Conservation (phyloP, 208 protist species). For the Herpetomonas muscarum region DNA sequence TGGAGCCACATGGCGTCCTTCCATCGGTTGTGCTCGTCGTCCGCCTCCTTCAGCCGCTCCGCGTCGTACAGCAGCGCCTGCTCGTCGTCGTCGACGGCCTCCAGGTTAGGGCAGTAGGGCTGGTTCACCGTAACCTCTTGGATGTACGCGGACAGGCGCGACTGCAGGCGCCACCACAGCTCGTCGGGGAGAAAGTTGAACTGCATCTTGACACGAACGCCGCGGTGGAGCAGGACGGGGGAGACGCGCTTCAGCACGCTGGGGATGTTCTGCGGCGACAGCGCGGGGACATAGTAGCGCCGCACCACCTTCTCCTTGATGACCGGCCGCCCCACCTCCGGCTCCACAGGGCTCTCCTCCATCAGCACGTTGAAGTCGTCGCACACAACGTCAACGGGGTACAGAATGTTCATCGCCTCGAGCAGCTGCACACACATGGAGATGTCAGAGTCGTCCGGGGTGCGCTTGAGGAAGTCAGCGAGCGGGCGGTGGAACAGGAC, state of each 20-base stretch:
- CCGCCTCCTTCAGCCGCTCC: slow-evolving; percentile 61
- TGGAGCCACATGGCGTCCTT: slow-evolving; percentile 80
- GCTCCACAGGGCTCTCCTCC: slow-evolving; percentile 64
- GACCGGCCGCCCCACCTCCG: slow-evolving; percentile 28
- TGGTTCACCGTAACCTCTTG: slow-evolving; percentile 63
- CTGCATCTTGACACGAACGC: slow-evolving; percentile 59
- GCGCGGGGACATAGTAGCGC: slow-evolving; percentile 80
- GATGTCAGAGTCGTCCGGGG: slow-evolving; percentile 70
- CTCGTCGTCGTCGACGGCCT: slow-evolving; percentile 23
- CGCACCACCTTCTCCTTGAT: slow-evolving; percentile 26
- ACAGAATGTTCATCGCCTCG: slow-evolving; percentile 64
- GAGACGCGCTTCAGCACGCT: slow-evolving; percentile 48
- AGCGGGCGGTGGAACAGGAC: slow-evolving; percentile 67
- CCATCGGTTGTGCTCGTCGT: slow-evolving; percentile 87
- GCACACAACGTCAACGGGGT: slow-evolving; percentile 58
- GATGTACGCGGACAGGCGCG: slow-evolving; percentile 48
- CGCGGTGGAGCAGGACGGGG: slow-evolving; percentile 75
- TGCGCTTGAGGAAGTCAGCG: slow-evolving; percentile 42
- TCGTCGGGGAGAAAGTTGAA: slow-evolving; percentile 89
- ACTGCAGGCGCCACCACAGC: slow-evolving; percentile 84
- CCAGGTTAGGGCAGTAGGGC: slow-evolving; percentile 23
- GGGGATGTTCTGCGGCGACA: slow-evolving; percentile 59
- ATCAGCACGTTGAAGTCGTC: slow-evolving; percentile 58
- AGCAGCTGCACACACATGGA: slow-evolving; percentile 80
- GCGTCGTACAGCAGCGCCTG: slow-evolving; percentile 56